phyloP scores from a whole-genome alignment of 345 rosid genomes.

The Brassica rapa region DNA sequence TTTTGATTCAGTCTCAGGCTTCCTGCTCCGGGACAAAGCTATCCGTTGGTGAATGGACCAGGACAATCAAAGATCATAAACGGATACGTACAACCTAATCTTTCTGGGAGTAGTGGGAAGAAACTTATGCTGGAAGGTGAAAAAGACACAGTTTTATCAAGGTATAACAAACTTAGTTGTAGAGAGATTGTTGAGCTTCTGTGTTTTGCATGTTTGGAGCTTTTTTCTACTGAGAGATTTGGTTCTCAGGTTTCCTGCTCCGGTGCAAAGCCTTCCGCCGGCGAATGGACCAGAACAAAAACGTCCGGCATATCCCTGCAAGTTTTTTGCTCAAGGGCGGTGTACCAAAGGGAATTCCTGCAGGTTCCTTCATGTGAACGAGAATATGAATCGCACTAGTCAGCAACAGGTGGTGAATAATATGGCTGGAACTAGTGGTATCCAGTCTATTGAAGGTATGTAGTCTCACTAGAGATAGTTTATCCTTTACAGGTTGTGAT shows the following conservation, averaged over 20 bases:
- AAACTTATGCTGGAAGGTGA: neutral
- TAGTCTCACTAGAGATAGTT: neutral
- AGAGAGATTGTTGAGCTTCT: conserved; percentile 25
- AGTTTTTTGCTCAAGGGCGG: conserved; percentile 83
- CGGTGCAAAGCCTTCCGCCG: conserved; percentile 46
- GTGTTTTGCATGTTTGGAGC: conserved; percentile 23
- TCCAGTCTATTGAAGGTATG: conserved; percentile 60
- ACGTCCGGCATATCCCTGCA: conserved; percentile 59
- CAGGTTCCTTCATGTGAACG: conserved; percentile 73
- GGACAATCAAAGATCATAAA: neutral
- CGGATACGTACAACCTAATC: neutral
- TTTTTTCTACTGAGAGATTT: conserved; percentile 41
- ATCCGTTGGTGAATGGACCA: neutral
- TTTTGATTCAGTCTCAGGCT: neutral
- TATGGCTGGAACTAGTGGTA: conserved; percentile 41
- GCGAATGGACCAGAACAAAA: conserved; percentile 46
- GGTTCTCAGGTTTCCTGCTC: conserved; percentile 55
- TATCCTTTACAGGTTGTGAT: neutral
- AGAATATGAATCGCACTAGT: conserved; percentile 26
- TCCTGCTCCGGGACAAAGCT: neutral
- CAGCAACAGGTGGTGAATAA: conserved; percentile 39
- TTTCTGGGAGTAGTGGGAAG: neutral
- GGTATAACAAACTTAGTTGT: conserved; percentile 48
- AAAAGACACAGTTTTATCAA: conserved; percentile 27
- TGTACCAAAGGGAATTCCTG: conserved; percentile 77